Percentiles rank a stretch among this genome's conserved stretches.
These are phyloP conservation scores for Vaccinium vitisidaea DNA, from an alignment of 148 eudicot species.

Conservation along the genomic window DNA sequence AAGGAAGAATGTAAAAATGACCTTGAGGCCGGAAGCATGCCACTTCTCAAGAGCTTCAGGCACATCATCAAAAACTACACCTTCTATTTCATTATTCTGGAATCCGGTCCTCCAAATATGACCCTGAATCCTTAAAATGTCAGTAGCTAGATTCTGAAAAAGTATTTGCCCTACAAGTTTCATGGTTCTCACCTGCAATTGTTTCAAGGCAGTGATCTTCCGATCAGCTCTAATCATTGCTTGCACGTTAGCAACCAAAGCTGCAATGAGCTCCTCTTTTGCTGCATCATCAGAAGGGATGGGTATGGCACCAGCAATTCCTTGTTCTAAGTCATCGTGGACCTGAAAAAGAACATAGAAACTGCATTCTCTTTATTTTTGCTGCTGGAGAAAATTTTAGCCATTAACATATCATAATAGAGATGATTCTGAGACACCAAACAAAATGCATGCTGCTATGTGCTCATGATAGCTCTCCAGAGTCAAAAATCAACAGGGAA, in stretches of 20 bases:
- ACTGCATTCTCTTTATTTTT: not conserved
- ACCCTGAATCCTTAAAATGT: constrained; percentile 51
- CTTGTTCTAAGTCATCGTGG: constrained; percentile 63
- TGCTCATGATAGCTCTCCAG: not conserved
- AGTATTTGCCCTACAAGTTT: not conserved
- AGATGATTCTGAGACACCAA: constrained; percentile 1
- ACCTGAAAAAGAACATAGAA: constrained; percentile 42
- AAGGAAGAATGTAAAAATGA: constrained; percentile 21
- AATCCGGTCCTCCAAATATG: constrained; percentile 95
- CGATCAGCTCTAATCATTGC: constrained; percentile 97
- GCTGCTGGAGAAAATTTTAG: not conserved
- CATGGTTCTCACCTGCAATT: constrained; percentile 63
- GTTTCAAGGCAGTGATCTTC: constrained; percentile 88
- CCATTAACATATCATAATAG: not conserved
- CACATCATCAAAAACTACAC: constrained; percentile 82
- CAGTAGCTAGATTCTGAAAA: constrained; percentile 5
- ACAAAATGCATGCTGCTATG: not conserved
- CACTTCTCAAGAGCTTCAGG: constrained; percentile 87
- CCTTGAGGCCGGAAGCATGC: constrained; percentile 80
- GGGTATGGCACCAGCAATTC: constrained; percentile 68
- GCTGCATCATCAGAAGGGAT: constrained; percentile 62
- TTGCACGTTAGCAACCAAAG: constrained; percentile 81
- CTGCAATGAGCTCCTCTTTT: constrained; percentile 72
- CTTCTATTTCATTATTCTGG: constrained; percentile 64
- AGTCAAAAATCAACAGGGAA: not conserved